Evolutionary conservation across 2,329 filamentous ascomycete species (phyloP).

Genomic region (Amesomyces nigricolor): DNA sequence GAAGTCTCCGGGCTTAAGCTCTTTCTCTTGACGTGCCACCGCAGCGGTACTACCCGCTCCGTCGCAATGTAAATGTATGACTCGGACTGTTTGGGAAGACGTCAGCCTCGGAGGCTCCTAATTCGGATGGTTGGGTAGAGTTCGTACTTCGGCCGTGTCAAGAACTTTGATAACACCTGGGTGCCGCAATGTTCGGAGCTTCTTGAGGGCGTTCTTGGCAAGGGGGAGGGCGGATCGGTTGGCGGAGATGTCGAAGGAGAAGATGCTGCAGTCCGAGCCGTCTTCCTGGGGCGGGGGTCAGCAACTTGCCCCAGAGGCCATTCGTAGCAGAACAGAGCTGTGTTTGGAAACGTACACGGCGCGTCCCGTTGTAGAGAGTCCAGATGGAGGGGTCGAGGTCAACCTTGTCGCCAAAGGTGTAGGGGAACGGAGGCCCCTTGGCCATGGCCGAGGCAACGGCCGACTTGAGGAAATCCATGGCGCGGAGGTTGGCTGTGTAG

Average conservation of each 20-base stretch:
- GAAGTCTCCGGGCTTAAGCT: conserved; percentile 85
- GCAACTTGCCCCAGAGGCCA: not conserved
- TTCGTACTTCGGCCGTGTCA: conserved; percentile 80
- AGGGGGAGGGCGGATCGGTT: conserved; percentile 79
- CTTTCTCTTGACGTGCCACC: conserved; percentile 85
- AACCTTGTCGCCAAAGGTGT: conserved; percentile 85
- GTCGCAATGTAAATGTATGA: conserved; percentile 94
- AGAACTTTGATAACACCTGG: conserved; percentile 91
- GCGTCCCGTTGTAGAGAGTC: conserved; percentile 92
- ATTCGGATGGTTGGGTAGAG: not conserved
- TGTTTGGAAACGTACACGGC: conserved; percentile 55
- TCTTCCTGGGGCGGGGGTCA: conserved; percentile 63
- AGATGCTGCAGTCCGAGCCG: conserved; percentile 89
- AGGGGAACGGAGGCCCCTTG: conserved; percentile 88
- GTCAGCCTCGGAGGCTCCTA: conserved; percentile 12
- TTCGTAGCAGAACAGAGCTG: not conserved
- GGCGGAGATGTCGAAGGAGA: conserved; percentile 82
- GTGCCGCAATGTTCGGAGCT: conserved; percentile 86
- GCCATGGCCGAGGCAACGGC: conserved; percentile 95
- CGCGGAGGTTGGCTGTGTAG: not conserved
- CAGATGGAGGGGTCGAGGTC: conserved; percentile 92
- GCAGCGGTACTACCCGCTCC: conserved; percentile 78
- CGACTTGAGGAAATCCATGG: conserved; percentile 97
- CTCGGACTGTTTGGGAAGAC: conserved; percentile 60
- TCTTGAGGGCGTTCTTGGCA: conserved; percentile 89